phyloP scores from a whole-genome alignment of 768 basidiomycete genomes.

The Psilocybe cyanescens region DNA sequence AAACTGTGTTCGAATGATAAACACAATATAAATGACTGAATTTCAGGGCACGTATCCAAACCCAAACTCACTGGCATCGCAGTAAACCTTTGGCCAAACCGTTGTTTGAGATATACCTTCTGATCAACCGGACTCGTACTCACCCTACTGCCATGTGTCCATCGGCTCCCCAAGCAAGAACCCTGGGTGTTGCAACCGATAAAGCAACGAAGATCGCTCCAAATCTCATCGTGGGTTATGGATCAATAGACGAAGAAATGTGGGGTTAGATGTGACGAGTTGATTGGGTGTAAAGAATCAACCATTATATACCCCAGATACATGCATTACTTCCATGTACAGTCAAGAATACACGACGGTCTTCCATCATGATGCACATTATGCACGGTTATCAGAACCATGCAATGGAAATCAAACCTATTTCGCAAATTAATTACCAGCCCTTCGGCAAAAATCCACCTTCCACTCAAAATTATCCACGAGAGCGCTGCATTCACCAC shows the following conservation, averaged over 20 bases:
- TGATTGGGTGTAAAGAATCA: neutral
- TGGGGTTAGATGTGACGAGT: neutral
- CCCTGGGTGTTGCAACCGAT: neutral
- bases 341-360: too few species aligned
- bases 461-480: neutral
- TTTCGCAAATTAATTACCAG: neutral
- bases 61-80: slow-evolving; percentile 1
- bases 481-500: neutral
- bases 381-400: neutral
- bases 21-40: too few species aligned
- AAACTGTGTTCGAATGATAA: slow-evolving; percentile 35
- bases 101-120: neutral
- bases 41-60: too few species aligned
- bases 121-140: neutral
- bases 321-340: neutral
- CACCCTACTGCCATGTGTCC: slow-evolving; percentile 3
- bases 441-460: neutral
- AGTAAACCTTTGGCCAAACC: neutral
- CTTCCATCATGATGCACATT: too few species aligned
- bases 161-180: neutral
- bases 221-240: neutral
- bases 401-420: neutral
- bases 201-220: neutral
- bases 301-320: neutral
- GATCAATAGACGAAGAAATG: neutral